Conservation (phyloP, 2,329 filamentous ascomycete genomes). For the Penicillium sp. region DNA sequence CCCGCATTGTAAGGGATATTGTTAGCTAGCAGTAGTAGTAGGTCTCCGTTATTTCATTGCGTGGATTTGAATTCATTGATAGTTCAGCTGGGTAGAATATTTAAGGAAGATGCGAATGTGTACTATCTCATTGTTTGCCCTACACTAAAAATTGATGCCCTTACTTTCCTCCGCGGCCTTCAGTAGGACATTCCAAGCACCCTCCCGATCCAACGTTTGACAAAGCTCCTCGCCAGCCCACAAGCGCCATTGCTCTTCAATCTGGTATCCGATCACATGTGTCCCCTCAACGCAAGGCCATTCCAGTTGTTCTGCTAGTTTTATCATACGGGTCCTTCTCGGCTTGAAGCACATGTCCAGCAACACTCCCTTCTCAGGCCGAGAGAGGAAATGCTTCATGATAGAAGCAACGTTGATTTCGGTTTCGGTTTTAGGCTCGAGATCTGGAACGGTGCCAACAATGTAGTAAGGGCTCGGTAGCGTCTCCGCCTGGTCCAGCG, state of each 20-base stretch:
- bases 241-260: slow-evolving; percentile 22
- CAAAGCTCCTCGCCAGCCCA: slow-evolving; percentile 21
- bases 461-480: slow-evolving; percentile 37
- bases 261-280: slow-evolving; percentile 25
- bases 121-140: too few species aligned
- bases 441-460: slow-evolving; percentile 46
- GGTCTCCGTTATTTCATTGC: too few species aligned
- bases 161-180: slow-evolving; percentile 20
- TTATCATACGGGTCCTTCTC: slow-evolving; percentile 37
- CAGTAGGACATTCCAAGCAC: slow-evolving; percentile 19
- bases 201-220: slow-evolving; percentile 14
- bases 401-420: slow-evolving; percentile 34
- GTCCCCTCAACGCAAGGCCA: slow-evolving; percentile 25
- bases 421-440: slow-evolving; percentile 35
- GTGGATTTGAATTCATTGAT: too few species aligned
- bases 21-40: background rate
- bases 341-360: slow-evolving; percentile 53
- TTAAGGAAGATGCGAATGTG: background rate
- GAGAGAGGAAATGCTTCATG: slow-evolving; percentile 34
- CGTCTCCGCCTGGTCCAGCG: slow-evolving; percentile 8
- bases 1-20: background rate
- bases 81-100: too few species aligned
- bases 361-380: slow-evolving; percentile 37
- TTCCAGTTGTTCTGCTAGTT: slow-evolving; percentile 15
- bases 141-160: slow-evolving; percentile 19